Conservation (phyloP, 1,284 basidiomycete species). For the Megacollybia platyphylla region DNA sequence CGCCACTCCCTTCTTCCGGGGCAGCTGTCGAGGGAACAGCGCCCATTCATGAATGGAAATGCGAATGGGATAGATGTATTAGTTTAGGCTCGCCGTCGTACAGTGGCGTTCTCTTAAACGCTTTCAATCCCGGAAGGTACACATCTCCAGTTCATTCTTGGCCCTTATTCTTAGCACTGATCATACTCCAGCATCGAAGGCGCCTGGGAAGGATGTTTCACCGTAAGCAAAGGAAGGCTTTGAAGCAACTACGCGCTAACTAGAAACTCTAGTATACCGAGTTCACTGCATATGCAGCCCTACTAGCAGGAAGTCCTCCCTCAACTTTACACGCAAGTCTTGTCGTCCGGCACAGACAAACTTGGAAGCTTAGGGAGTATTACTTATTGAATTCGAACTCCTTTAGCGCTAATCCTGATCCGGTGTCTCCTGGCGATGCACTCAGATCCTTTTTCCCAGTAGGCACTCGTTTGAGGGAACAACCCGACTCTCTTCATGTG, state of each 20-base stretch:
- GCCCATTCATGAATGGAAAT: slow-evolving; percentile 34
- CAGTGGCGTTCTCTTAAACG: slow-evolving; percentile 20
- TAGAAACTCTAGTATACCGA: slow-evolving; percentile 48
- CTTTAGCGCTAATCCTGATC: slow-evolving; percentile 13
- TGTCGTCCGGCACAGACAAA: slow-evolving; percentile 60
- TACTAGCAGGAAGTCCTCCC: slow-evolving; percentile 52
- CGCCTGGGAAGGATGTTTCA: slow-evolving; percentile 66
- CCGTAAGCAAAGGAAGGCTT: slow-evolving; percentile 25
- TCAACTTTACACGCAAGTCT: slow-evolving; percentile 38
- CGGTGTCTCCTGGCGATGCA: slow-evolving; percentile 29
- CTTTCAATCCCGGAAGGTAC: slow-evolving; percentile 44
- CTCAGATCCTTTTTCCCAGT: slow-evolving; percentile 43
- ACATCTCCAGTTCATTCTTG: slow-evolving; percentile 1
- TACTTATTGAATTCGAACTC: slow-evolving; percentile 28
- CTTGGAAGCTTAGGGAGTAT: slow-evolving; percentile 66
- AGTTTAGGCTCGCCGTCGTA: slow-evolving; percentile 20
- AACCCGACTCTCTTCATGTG: slow-evolving; percentile 26
- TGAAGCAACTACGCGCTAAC: background rate
- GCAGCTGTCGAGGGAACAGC: slow-evolving; percentile 15
- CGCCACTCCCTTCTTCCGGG: slow-evolving; percentile 23
- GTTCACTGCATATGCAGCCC: slow-evolving; percentile 50
- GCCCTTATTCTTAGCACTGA: background rate
- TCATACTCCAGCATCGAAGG: slow-evolving; percentile 41
- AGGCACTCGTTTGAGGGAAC: slow-evolving; percentile 29
- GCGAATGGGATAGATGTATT: slow-evolving; percentile 47